Percentiles rank a stretch among this genome's conserved stretches.
Evolutionary conservation across 2,329 filamentous ascomycete genomes (phyloP).

Genomic region (Fusarium domesticum): DNA sequence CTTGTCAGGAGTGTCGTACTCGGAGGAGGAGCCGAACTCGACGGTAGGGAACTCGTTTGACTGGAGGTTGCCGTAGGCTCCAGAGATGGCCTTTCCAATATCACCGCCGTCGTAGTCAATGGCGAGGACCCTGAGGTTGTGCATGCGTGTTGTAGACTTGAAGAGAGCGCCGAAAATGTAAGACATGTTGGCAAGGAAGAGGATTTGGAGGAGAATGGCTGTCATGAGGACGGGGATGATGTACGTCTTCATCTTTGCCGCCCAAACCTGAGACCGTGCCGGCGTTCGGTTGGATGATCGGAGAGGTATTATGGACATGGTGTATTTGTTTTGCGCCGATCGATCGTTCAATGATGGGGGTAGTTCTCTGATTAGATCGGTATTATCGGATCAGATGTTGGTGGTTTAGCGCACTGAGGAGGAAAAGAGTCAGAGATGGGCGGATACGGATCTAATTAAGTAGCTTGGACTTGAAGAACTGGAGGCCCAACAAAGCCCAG

Average conservation of each 20-base stretch:
- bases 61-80: constrained; percentile 29
- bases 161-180: constrained; percentile 34
- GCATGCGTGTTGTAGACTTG: constrained; percentile 17
- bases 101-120: constrained; percentile 28
- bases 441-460: too few relatives aligned
- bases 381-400: too few relatives aligned
- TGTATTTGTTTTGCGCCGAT: too few relatives aligned
- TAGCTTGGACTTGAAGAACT: too few relatives aligned
- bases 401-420: too few relatives aligned
- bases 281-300: background rate
- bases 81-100: constrained; percentile 30
- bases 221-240: background rate
- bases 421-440: too few relatives aligned
- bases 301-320: background rate
- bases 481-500: too few relatives aligned
- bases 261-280: background rate
- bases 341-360: too few relatives aligned
- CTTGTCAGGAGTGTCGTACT: constrained; percentile 22
- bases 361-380: too few relatives aligned
- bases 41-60: constrained; percentile 30
- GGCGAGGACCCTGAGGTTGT: constrained; percentile 24
- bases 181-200: constrained; percentile 13
- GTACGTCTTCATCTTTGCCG: background rate
- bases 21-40: constrained; percentile 14
- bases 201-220: background rate